These are phyloP conservation scores for Lachancea cidri DNA, from an alignment of 805 yeast genomes.

Conservation along the genomic window DNA sequence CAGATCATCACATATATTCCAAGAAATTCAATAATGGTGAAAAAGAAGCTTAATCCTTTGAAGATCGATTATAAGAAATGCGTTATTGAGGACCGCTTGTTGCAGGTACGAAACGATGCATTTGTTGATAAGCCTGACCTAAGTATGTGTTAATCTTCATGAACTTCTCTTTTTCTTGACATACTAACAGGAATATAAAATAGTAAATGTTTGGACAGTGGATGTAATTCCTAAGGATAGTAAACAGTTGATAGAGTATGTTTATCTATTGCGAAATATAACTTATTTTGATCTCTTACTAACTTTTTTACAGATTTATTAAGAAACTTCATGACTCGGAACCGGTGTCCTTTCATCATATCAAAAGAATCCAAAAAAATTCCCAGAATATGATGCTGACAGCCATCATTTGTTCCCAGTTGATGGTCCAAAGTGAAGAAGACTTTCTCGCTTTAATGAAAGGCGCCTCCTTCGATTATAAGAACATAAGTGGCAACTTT, in stretches of 20 bases:
- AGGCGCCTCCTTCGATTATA: slow-evolving; percentile 14
- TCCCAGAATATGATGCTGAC: slow-evolving; percentile 9
- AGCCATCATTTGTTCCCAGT: slow-evolving; percentile 45
- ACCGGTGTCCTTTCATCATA: slow-evolving; percentile 28
- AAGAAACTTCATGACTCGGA: slow-evolving; percentile 25
- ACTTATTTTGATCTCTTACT: too few species aligned
- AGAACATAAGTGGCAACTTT: slow-evolving; percentile 15
- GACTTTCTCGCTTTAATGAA: slow-evolving; percentile 21
- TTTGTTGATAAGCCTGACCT: slow-evolving; percentile 23
- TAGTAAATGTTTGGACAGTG: slow-evolving; percentile 44
- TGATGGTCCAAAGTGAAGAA: slow-evolving; percentile 27
- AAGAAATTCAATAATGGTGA: slow-evolving; percentile 30
- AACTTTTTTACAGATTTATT: slow-evolving; percentile 16
- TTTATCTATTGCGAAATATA: too few species aligned
- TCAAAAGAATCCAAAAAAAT: slow-evolving; percentile 51
- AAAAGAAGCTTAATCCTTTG: slow-evolving; percentile 31
- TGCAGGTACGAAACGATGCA: slow-evolving; percentile 38
- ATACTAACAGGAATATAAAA: slow-evolving; percentile 1
- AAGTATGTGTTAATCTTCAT: slow-evolving; percentile 12
- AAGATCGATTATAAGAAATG: slow-evolving; percentile 44
- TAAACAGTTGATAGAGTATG: slow-evolving; percentile 22
- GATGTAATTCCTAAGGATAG: slow-evolving; percentile 38
- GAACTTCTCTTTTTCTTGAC: neutral
- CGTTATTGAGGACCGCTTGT: slow-evolving; percentile 39
- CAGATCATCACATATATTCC: neutral